phyloP scores from a whole-genome alignment of 1,284 basidiomycete genomes.

The Microbotryum lychnidis-dioicae region DNA sequence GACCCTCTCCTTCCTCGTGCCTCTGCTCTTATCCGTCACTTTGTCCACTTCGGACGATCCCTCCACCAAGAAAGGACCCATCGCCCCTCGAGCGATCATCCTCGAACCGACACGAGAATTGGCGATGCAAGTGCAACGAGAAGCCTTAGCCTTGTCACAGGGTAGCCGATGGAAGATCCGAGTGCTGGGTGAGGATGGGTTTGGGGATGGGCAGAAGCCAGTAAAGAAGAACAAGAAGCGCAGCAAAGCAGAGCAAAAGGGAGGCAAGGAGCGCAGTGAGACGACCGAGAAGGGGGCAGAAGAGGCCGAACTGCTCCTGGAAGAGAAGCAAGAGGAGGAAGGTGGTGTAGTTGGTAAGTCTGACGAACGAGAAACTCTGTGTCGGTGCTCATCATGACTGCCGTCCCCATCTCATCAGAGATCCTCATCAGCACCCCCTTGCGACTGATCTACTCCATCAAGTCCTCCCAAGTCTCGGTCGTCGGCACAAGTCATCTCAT shows the following conservation, averaged over 20 bases:
- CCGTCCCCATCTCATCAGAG: constrained; percentile 45
- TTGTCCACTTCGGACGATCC: constrained; percentile 24
- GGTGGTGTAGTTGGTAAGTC: not conserved
- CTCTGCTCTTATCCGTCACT: constrained; percentile 52
- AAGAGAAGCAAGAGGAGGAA: not conserved
- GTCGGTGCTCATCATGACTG: not conserved
- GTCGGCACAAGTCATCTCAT: constrained; percentile 69
- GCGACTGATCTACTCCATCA: constrained; percentile 63
- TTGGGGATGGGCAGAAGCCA: constrained; percentile 26
- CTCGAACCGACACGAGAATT: constrained; percentile 90
- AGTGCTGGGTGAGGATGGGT: constrained; percentile 61
- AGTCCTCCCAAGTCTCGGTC: constrained; percentile 40
- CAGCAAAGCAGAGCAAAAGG: constrained; percentile 38
- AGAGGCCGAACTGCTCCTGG: not conserved
- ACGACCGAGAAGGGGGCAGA: constrained; percentile 19
- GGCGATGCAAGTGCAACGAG: constrained; percentile 92
- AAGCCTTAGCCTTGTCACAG: constrained; percentile 71
- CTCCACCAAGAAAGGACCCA: not conserved
- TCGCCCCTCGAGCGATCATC: constrained; percentile 47
- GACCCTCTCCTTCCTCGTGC: constrained; percentile 79
- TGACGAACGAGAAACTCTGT: not conserved
- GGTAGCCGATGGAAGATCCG: constrained; percentile 76
- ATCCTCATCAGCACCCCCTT: constrained; percentile 74
- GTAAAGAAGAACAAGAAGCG: constrained; percentile 35
- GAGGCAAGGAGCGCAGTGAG: constrained; percentile 21